These are phyloP conservation scores for Epichloe sylvatica DNA, from an alignment of 2,329 filamentous ascomycete species.

Conservation along the genomic window DNA sequence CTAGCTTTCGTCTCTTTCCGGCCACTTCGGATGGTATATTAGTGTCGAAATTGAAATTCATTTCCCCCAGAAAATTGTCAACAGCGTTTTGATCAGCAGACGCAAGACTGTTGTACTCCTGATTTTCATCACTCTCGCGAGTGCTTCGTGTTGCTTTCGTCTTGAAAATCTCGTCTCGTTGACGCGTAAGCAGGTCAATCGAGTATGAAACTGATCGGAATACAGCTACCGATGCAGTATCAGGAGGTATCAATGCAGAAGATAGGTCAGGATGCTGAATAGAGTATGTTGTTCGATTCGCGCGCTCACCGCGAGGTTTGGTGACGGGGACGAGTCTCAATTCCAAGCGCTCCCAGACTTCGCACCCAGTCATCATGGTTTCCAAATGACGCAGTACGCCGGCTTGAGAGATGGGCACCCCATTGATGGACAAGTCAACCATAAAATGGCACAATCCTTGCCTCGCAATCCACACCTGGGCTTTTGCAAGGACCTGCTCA, in stretches of 20 bases:
- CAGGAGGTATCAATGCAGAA: conserved; percentile 18
- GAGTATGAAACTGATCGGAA: conserved; percentile 16
- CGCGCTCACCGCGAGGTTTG: conserved; percentile 1
- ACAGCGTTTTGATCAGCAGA: conserved; percentile 15
- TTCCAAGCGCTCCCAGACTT: conserved; percentile 20
- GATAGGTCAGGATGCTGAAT: conserved; percentile 23
- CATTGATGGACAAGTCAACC: conserved; percentile 13
- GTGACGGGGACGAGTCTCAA: conserved; percentile 14
- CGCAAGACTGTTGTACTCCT: conserved; percentile 9
- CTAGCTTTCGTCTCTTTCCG: background rate
- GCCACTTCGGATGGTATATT: background rate
- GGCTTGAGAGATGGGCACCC: conserved; percentile 7
- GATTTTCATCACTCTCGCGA: background rate
- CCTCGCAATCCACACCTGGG: conserved; percentile 21
- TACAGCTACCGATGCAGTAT: conserved; percentile 11
- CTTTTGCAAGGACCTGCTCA: conserved; percentile 8
- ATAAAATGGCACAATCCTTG: conserved; percentile 16
- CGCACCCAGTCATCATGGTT: conserved; percentile 11
- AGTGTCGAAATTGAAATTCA: conserved; percentile 7
- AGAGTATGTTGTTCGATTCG: conserved; percentile 17
- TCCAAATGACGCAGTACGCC: conserved; percentile 7
- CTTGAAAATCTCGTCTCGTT: background rate
- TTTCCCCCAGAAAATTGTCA: conserved; percentile 15
- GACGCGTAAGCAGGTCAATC: conserved; percentile 11
- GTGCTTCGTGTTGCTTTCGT: background rate